These are phyloP conservation scores for Aquilaria sinensis DNA, from an alignment of 345 rosid genomes.

Conservation along the genomic window DNA sequence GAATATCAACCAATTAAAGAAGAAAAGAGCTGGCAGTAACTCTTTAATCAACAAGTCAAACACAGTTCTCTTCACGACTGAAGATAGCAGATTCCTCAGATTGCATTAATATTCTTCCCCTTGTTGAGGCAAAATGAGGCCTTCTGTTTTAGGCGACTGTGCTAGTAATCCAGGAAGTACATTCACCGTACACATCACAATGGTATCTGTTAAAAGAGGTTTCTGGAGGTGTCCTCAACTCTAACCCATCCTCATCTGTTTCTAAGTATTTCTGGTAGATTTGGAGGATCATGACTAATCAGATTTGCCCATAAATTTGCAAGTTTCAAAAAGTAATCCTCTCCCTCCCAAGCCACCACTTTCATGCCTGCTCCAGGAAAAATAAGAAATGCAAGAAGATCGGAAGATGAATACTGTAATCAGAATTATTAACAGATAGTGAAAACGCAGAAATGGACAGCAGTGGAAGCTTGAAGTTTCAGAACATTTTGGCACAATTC, in stretches of 20 bases:
- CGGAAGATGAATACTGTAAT: not conserved
- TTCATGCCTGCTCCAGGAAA: conserved; percentile 46
- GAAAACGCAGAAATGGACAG: not conserved
- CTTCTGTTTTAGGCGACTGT: conserved; percentile 4
- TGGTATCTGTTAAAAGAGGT: not conserved
- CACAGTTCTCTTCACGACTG: not conserved
- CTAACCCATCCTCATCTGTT: conserved; percentile 9
- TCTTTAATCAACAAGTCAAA: not conserved
- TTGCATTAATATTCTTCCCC: not conserved
- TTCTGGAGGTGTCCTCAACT: not conserved
- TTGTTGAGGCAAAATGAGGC: not conserved
- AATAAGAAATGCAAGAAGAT: conserved; percentile 8
- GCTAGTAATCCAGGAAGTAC: conserved; percentile 8
- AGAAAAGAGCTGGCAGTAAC: conserved; percentile 2
- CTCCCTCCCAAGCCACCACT: conserved; percentile 53
- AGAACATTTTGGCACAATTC: too few relatives aligned
- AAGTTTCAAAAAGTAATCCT: conserved; percentile 49
- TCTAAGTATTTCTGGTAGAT: conserved; percentile 26
- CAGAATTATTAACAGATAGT: not conserved
- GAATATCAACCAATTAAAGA: conserved; percentile 20
- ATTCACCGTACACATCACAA: not conserved
- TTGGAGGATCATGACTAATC: conserved; percentile 50
- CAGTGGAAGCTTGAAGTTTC: not conserved
- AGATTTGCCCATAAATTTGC: conserved; percentile 88
- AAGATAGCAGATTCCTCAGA: conserved; percentile 5